A percentile compares a stretch with the other conserved stretches of the same genome.
These are phyloP conservation scores for Angomonas desouzai DNA, from an alignment of 208 protist genomes.

Conservation along the genomic window DNA sequence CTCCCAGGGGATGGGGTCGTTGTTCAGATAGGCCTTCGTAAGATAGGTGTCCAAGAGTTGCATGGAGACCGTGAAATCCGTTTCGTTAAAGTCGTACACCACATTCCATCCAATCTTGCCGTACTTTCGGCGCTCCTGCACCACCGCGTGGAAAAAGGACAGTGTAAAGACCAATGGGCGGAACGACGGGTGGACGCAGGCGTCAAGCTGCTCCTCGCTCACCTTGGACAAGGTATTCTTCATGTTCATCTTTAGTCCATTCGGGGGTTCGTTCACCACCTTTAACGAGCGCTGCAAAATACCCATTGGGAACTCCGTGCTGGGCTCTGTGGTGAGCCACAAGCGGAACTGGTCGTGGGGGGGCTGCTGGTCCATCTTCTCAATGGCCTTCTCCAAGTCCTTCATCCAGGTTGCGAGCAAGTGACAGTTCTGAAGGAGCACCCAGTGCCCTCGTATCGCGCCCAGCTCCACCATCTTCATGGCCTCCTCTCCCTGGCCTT, in stretches of 20 bases:
- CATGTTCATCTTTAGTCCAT: conserved; percentile 99
- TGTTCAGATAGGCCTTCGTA: conserved; percentile 94
- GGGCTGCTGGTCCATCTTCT: conserved; percentile 92
- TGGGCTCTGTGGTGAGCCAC: conserved; percentile 99
- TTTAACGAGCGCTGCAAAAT: conserved; percentile 97
- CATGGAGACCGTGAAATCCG: conserved; percentile 98
- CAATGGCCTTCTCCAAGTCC: conserved; percentile 97
- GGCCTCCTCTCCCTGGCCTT: conserved; percentile 97
- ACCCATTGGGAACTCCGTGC: conserved; percentile 96
- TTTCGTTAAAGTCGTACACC: conserved; percentile 99
- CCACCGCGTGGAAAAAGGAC: conserved; percentile 98
- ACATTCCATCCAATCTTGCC: conserved; percentile 99
- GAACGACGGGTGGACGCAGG: conserved; percentile 95
- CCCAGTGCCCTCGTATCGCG: conserved; percentile 96
- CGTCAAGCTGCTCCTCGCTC: conserved; percentile 92
- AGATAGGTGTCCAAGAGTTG: conserved; percentile 96
- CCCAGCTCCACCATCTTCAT: conserved; percentile 95
- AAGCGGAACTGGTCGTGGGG: conserved; percentile 97
- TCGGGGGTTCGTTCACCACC: conserved; percentile 99
- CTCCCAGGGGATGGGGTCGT: conserved; percentile 96
- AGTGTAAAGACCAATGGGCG: conserved; percentile 97
- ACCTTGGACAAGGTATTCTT: conserved; percentile 96
- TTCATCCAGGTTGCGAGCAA: conserved; percentile 98
- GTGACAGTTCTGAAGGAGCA: conserved; percentile 99
- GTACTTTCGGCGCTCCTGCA: conserved; percentile 98